Conservation (phyloP, 2,329 filamentous ascomycete species). For the Chrysosporium queenslandicum region DNA sequence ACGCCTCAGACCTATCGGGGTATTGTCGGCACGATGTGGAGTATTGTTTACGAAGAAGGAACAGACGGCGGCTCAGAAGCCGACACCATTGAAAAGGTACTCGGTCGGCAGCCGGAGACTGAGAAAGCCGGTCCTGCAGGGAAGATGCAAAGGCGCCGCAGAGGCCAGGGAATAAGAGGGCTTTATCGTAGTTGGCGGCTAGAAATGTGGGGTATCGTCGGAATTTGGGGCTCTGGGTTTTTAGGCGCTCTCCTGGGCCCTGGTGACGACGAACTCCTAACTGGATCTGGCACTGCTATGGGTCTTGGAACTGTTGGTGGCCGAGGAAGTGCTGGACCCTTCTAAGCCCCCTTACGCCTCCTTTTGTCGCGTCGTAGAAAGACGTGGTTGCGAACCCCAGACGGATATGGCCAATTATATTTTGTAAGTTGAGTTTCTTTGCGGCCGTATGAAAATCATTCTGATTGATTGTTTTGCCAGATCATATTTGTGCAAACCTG, state of each 20-base stretch:
- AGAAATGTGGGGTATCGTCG: slow-evolving; percentile 46
- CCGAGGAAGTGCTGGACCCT: slow-evolving; percentile 4
- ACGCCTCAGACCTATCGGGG: slow-evolving; percentile 67
- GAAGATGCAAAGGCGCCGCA: slow-evolving; percentile 34
- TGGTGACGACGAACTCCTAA: slow-evolving; percentile 29
- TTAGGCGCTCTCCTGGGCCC: slow-evolving; percentile 32
- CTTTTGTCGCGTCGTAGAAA: too few species aligned
- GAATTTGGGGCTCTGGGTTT: slow-evolving; percentile 44
- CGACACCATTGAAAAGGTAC: slow-evolving; percentile 34
- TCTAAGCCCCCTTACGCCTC: not conserved
- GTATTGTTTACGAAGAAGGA: slow-evolving; percentile 76
- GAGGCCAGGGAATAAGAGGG: slow-evolving; percentile 47
- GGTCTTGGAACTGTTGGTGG: slow-evolving; percentile 11
- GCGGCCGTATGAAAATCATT: too few species aligned
- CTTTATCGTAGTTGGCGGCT: slow-evolving; percentile 50
- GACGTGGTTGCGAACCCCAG: too few species aligned
- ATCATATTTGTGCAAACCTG: too few species aligned
- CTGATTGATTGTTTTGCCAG: too few species aligned
- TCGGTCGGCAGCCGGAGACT: slow-evolving; percentile 26
- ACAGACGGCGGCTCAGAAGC: slow-evolving; percentile 38
- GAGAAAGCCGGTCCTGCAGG: slow-evolving; percentile 25
- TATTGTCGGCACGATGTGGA: slow-evolving; percentile 84
- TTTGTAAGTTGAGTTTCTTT: too few species aligned
- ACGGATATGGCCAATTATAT: too few species aligned
- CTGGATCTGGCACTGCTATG: slow-evolving; percentile 17